These are phyloP conservation scores for Wallacemonas collosoma DNA, from an alignment of 208 protist species.

Conservation along the genomic window DNA sequence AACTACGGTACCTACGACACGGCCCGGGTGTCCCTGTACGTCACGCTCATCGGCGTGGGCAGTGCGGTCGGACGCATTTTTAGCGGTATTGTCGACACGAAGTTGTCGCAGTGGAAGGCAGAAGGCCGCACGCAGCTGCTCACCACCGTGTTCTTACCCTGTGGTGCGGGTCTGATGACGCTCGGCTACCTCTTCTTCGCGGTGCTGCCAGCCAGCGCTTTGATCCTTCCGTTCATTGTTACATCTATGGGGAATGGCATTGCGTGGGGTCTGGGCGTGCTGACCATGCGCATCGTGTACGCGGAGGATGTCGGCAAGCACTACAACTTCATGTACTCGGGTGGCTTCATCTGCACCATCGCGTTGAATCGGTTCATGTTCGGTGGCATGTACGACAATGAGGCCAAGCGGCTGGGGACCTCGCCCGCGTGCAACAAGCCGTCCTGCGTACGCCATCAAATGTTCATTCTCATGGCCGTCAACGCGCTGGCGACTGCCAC, in stretches of 20 bases:
- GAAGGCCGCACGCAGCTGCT: conserved; percentile 32
- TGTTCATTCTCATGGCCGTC: conserved; percentile 74
- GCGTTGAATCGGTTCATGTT: conserved; percentile 86
- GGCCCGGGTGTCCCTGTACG: conserved; percentile 47
- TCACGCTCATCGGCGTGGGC: conserved; percentile 69
- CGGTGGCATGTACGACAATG: conserved; percentile 72
- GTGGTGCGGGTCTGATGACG: conserved; percentile 39
- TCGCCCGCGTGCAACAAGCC: conserved; percentile 45
- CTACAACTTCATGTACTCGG: conserved; percentile 83
- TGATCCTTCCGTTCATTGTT: conserved; percentile 69
- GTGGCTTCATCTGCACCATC: conserved; percentile 68
- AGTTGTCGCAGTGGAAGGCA: conserved; percentile 35
- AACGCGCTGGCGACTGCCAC: conserved; percentile 47
- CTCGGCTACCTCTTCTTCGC: conserved; percentile 68
- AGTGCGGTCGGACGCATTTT: conserved; percentile 70
- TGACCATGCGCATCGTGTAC: conserved; percentile 66
- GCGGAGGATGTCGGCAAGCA: conserved; percentile 77
- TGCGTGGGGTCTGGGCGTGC: conserved; percentile 57
- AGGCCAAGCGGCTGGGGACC: conserved; percentile 31
- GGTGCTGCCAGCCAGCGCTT: conserved; percentile 41
- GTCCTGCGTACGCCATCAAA: conserved; percentile 65
- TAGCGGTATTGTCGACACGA: conserved; percentile 59
- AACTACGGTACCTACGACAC: conserved; percentile 48
- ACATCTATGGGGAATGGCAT: conserved; percentile 62
- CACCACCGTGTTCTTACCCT: conserved; percentile 65